Evolutionary conservation across 257 asterid species (phyloP), one percentile per base, ranked within the genome.

Genomic region (Coffea canephora): DNA sequence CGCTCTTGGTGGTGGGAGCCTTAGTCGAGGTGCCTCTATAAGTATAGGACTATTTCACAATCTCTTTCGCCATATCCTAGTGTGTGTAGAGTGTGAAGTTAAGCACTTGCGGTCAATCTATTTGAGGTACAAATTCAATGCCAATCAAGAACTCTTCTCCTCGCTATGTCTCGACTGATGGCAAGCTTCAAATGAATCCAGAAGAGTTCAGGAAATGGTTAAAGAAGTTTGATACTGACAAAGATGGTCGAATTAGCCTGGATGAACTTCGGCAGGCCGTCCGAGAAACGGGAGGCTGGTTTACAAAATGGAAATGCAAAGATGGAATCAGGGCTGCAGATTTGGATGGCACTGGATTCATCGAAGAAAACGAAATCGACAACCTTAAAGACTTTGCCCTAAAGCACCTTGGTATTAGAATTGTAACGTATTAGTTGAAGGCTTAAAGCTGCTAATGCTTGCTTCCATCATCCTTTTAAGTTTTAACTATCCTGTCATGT

Each of bases 161-260:
- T 16, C 73, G 71, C 5, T 52, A 31, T 23, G 4, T 65, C 8
- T 49, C 59, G 0, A 69, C 41, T 11, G 80, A 87, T 77, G 88
- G 83, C 3, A 86, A 86, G 64, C 11, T 69, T 0, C 87, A 77
- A 18, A 81, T 87, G 84, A 77, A 68, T n/a, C 21, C 77, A 0
- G 86, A 88, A n/a, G 89, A 86, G 55, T 89, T 86, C 88, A 88
- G 80, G 79, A 85, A 72, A 48, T 89, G 90, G 91, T 57, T 89
- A 62, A 83, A 72, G 81, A 84, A 52, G 15, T 86, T 88, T 64
- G 90, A 88, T 34, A 6, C 8, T 0, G 48, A 88, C 65, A 15
- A 52, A 25, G 90, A 86, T 54, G 88, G 86, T 0, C 70, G 76
- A 69, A 86, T 88, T 68, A 85, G 78, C 73, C 62, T 46, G 78